Evolutionary conservation across 2,329 filamentous ascomycete species (phyloP).

Genomic region (Colletotrichum sp.): DNA sequence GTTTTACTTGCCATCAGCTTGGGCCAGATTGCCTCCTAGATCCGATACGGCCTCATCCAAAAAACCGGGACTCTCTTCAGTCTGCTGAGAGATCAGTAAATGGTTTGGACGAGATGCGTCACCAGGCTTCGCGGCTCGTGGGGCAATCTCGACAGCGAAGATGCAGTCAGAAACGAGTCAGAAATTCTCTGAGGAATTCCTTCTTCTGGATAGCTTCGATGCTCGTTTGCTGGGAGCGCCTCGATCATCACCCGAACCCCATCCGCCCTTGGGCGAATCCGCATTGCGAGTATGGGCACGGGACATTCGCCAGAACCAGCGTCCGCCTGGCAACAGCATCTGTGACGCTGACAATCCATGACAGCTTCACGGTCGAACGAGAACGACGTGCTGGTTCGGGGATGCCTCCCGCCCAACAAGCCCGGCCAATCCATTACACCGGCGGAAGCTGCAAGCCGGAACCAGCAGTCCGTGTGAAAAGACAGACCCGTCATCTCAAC

Average conservation of each 20-base stretch:
- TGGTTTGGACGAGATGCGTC: background rate
- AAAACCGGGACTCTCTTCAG: background rate
- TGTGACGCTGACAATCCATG: background rate
- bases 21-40: background rate
- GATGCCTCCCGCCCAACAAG: background rate
- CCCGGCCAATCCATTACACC: background rate
- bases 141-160: background rate
- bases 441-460: background rate
- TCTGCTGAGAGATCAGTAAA: background rate
- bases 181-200: background rate
- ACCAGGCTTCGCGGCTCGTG: background rate
- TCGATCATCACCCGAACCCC: background rate
- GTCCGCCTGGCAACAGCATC: background rate
- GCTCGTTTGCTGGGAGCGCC: background rate
- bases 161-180: background rate
- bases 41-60: background rate
- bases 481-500: slow-evolving; percentile 12
- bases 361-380: background rate
- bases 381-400: background rate
- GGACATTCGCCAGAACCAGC: background rate
- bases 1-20: background rate
- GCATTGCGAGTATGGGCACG: background rate
- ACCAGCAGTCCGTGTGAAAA: background rate
- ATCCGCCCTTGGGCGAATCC: background rate
- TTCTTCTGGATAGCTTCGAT: background rate